Evolutionary conservation across 1,284 basidiomycete species (phyloP).

Genomic region (Sutorius eximius): DNA sequence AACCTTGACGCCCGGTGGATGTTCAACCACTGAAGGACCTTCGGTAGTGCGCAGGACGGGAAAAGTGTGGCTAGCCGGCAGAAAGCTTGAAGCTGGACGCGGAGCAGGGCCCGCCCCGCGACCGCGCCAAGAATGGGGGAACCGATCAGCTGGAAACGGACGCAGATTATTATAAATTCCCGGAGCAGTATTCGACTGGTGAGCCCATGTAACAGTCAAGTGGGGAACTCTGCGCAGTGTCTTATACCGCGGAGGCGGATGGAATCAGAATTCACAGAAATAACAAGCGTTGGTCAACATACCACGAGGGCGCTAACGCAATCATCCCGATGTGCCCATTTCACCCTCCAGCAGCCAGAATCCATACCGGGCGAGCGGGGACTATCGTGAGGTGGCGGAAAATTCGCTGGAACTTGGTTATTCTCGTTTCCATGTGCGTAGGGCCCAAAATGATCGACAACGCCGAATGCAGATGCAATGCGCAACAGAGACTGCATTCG

Average conservation of each 20-base stretch:
- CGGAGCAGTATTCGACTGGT: conserved; percentile 41
- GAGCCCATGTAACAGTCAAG: conserved; percentile 76
- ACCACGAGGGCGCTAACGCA: conserved; percentile 71
- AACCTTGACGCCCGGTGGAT: neutral
- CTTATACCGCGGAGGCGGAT: conserved; percentile 36
- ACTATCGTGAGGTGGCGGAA: conserved; percentile 54
- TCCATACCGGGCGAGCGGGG: conserved; percentile 58
- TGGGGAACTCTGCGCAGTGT: conserved; percentile 67
- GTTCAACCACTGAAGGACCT: neutral
- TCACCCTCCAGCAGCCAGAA: conserved; percentile 64
- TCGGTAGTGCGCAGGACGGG: conserved; percentile 15
- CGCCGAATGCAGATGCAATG: conserved; percentile 55
- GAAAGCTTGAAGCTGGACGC: conserved; percentile 20
- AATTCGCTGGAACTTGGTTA: conserved; percentile 21
- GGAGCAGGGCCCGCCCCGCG: conserved; percentile 4
- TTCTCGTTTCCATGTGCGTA: conserved; percentile 23
- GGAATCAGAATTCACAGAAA: conserved; percentile 3
- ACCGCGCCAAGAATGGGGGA: conserved; percentile 29
- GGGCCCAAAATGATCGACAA: conserved; percentile 45
- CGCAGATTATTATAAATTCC: conserved; percentile 19
- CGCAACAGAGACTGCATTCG: conserved; percentile 42
- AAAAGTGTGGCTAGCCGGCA: conserved; percentile 24
- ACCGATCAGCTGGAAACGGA: conserved; percentile 3
- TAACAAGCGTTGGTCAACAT: conserved; percentile 17
- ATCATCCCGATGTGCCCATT: conserved; percentile 73